phyloP scores from a whole-genome alignment of 176 grass and related monocot genomes.

The Phoenix roebelenii region DNA sequence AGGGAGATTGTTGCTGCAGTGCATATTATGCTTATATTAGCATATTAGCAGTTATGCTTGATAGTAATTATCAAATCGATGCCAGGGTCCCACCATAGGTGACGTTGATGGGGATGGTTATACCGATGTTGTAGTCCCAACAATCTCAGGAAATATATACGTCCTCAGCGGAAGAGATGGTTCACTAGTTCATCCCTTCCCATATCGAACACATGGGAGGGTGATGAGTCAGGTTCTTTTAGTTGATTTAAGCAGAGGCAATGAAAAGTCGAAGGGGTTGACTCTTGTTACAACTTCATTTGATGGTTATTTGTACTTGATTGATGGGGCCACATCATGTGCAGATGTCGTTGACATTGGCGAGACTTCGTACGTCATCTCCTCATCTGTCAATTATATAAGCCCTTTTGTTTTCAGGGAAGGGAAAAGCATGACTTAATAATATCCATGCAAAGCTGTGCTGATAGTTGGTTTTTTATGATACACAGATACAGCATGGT shows the following conservation, averaged over 20 bases:
- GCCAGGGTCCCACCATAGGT: conserved; percentile 80
- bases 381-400: conserved; percentile 13
- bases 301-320: conserved; percentile 90
- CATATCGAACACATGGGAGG: conserved; percentile 81
- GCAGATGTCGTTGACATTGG: conserved; percentile 95
- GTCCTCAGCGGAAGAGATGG: conserved; percentile 91
- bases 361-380: conserved; percentile 70
- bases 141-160: conserved; percentile 82
- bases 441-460: too few species aligned
- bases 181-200: conserved; percentile 58
- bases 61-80: conserved; percentile 22
- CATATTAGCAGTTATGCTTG: not conserved
- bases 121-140: conserved; percentile 75
- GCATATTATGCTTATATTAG: not conserved
- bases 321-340: conserved; percentile 85
- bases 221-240: conserved; percentile 84
- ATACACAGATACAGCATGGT: conserved; percentile 83
- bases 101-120: conserved; percentile 88
- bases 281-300: conserved; percentile 85
- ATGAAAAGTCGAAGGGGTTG: conserved; percentile 44
- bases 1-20: not conserved
- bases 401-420: not conserved
- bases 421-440: too few species aligned
- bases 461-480: conserved; percentile 9
- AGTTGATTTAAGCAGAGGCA: conserved; percentile 55